Percentiles rank a stretch among this genome's conserved stretches.
phyloP scores from a whole-genome alignment of 768 basidiomycete species.

The Galerina sulciceps region DNA sequence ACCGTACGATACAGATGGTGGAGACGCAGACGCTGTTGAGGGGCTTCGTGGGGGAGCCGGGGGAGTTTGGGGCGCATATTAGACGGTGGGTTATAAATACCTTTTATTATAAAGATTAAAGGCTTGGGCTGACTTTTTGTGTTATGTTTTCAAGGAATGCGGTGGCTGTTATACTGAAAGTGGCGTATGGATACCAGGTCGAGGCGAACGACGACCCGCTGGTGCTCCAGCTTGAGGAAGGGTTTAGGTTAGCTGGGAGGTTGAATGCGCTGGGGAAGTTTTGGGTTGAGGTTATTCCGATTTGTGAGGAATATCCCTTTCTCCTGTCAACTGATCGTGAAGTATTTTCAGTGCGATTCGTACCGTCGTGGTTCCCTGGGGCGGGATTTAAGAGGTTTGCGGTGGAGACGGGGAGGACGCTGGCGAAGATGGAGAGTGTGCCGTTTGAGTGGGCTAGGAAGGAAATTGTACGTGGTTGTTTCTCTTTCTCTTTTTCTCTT shows the following conservation, averaged over 20 bases:
- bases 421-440: slow-evolving; percentile 24
- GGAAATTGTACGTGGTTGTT: slow-evolving; percentile 35
- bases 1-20: slow-evolving; percentile 31
- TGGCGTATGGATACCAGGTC: slow-evolving; percentile 45
- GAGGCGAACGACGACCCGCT: slow-evolving; percentile 35
- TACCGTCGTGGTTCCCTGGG: slow-evolving; percentile 49
- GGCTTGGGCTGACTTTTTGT: neutral
- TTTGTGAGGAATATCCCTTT: slow-evolving; percentile 27
- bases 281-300: slow-evolving; percentile 43
- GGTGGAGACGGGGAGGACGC: slow-evolving; percentile 11
- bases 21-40: slow-evolving; percentile 21
- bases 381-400: slow-evolving; percentile 41
- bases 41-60: slow-evolving; percentile 21
- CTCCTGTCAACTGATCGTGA: neutral
- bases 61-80: slow-evolving; percentile 33
- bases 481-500: neutral
- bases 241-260: slow-evolving; percentile 25
- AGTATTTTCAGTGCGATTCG: slow-evolving; percentile 33
- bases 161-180: slow-evolving; percentile 38
- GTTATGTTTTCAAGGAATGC: slow-evolving; percentile 28
- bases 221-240: slow-evolving; percentile 36
- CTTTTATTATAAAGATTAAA: too few relatives aligned
- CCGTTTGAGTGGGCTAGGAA: slow-evolving; percentile 37
- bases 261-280: slow-evolving; percentile 37
- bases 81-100: slow-evolving; percentile 29